Evolutionary conservation across 371 early-diverging fungal species (phyloP).

Genomic region (Catenaria anguillulae): DNA sequence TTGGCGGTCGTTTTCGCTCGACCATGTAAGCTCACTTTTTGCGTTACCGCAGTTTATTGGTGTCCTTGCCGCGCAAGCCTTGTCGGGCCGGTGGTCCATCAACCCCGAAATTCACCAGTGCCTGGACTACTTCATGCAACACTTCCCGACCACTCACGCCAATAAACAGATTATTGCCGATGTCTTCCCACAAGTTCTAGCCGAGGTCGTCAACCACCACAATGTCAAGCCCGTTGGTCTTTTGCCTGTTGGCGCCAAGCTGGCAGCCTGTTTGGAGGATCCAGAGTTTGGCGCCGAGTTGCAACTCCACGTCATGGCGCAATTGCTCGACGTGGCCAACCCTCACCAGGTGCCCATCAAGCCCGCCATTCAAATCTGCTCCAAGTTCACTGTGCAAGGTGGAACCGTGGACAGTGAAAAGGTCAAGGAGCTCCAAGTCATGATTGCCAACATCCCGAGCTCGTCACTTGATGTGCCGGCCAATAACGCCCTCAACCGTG

Average conservation of each 20-base stretch:
- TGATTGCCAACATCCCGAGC: neutral
- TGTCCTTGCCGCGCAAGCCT: neutral
- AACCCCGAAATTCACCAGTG: neutral
- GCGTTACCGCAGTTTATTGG: too few relatives aligned
- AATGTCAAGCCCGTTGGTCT: neutral
- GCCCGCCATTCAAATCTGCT: neutral
- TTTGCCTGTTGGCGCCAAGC: too few relatives aligned
- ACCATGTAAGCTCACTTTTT: too few relatives aligned
- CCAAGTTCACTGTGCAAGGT: neutral
- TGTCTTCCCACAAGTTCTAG: neutral
- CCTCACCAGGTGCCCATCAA: neutral
- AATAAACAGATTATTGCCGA: neutral
- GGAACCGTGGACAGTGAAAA: neutral
- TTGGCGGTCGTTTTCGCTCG: too few relatives aligned
- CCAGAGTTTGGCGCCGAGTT: neutral
- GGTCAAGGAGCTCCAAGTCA: neutral
- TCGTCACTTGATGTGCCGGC: neutral
- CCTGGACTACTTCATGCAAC: neutral
- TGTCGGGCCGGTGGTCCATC: neutral
- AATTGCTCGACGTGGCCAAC: neutral
- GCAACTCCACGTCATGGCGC: neutral
- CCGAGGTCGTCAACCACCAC: neutral
- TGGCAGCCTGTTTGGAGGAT: neutral
- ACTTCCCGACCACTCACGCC: neutral
- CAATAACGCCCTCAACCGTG: neutral